Base-by-base conservation (phyloP, 176 grass and related monocot genomes). In the Oryza longistaminata region DNA sequence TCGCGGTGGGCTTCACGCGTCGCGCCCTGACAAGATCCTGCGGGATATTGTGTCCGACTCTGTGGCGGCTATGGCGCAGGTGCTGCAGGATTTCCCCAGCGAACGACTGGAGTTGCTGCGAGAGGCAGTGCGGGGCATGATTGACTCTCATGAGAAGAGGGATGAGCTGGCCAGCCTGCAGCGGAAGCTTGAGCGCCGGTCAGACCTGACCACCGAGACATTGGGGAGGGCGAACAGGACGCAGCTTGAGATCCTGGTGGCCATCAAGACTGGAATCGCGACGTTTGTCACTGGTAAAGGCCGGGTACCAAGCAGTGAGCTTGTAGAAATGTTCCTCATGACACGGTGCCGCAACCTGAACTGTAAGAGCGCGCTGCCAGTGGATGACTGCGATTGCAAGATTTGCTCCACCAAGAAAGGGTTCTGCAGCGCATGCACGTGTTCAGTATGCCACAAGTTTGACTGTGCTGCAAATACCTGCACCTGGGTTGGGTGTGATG, bases 341-440 rank as follows among this genome's bases (percentile, higher is more conserved):
- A 90, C 66, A 8, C 91, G 91, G 40, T 99, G 97, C 91, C 88
- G 83, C 43, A 99, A 99, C 84, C 1, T 96, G 62, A 92, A 87
- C 53, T 99, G 97, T 82, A 96, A 99, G 86, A 91, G 66, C 17
- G 8, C 26, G 22, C 67, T 99, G 44, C 97, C 97, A 4, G 90
- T 99, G 44, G 97, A 99, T 17, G 93, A 99, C 40, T 99, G 97
- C 19, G 97, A 92, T 16, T 99, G 97, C 48, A 99, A 99, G 74
- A 92, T 99, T 53, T 99, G 97, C 58, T 61, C 91, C 37, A 79
- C 90, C 42, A 91, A 92, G 68, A 99, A 99, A 62, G 97, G 93
- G 5, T 99, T 99, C 85, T 99, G 97, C 79, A 92, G 90, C 1
- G 44, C 93, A 0, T 99, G 97, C 72, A 99, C 89, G 86, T 99